phyloP scores from a whole-genome alignment of 2,329 filamentous ascomycete species.

The Ascochyta fabae region DNA sequence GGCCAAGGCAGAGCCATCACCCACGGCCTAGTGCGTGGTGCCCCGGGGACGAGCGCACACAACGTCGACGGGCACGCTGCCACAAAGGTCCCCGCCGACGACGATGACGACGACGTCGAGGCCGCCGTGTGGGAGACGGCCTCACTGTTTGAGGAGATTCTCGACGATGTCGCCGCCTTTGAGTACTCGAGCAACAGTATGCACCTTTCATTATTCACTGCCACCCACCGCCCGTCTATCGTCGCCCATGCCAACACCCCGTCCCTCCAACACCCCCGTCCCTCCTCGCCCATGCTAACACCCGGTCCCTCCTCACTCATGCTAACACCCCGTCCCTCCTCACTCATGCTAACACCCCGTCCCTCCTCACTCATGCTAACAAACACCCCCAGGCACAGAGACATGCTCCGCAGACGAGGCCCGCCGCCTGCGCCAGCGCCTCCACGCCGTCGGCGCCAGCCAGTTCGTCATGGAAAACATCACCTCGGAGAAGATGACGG shows the following conservation, averaged over 20 bases:
- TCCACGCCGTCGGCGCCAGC: conserved; percentile 78
- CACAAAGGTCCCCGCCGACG: conserved; percentile 6
- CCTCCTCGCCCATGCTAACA: too few species aligned
- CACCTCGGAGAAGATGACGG: conserved; percentile 69
- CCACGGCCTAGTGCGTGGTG: neutral
- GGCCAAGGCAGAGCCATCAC: too few species aligned
- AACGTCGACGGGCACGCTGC: conserved; percentile 15
- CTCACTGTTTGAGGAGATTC: conserved; percentile 45
- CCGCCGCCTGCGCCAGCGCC: conserved; percentile 68
- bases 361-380: too few species aligned
- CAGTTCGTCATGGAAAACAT: conserved; percentile 71
- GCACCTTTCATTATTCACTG: neutral
- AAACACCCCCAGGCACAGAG: conserved; percentile 28
- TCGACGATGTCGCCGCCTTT: conserved; percentile 41
- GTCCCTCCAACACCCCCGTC: too few species aligned
- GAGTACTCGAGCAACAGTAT: conserved; percentile 35
- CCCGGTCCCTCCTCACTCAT: too few species aligned
- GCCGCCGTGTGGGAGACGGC: conserved; percentile 41
- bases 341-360: neutral
- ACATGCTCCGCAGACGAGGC: conserved; percentile 61
- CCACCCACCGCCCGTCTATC: neutral
- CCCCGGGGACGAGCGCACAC: neutral
- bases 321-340: too few species aligned
- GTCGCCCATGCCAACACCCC: too few species aligned
- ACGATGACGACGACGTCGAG: conserved; percentile 27